Evolutionary conservation across 495 filamentous ascomycete species (phyloP).

Genomic region (Penicillium atrosanguineum): DNA sequence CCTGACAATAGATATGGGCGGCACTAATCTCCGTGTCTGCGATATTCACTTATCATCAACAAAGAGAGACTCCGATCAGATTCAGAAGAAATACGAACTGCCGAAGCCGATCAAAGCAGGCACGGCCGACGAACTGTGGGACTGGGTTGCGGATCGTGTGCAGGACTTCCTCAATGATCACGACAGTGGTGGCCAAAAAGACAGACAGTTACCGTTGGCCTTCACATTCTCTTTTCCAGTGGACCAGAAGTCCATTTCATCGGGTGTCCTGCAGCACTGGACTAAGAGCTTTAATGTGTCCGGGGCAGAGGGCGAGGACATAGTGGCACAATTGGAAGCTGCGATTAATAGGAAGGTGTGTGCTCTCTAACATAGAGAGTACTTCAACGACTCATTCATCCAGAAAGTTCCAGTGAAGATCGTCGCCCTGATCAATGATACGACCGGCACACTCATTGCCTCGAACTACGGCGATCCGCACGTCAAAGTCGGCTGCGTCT

Average conservation of each 20-base stretch:
- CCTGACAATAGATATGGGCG: constrained; percentile 91
- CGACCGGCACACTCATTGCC: constrained; percentile 89
- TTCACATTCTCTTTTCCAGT: constrained; percentile 97
- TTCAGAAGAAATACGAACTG: constrained; percentile 88
- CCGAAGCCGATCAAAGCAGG: constrained; percentile 84
- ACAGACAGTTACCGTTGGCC: constrained; percentile 65
- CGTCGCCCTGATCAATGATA: constrained; percentile 90
- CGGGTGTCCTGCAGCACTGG: constrained; percentile 89
- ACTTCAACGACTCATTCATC: background rate
- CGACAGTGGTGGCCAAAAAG: constrained; percentile 53
- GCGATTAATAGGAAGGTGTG: constrained; percentile 68
- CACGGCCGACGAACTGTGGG: constrained; percentile 79
- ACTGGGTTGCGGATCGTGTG: constrained; percentile 86
- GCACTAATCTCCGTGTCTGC: constrained; percentile 91
- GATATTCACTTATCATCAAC: constrained; percentile 77
- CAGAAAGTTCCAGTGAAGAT: constrained; percentile 81
- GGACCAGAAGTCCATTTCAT: constrained; percentile 81
- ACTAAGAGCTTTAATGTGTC: constrained; percentile 93
- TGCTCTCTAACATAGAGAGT: background rate
- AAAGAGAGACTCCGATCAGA: constrained; percentile 87
- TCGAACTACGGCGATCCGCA: constrained; percentile 82
- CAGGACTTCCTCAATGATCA: constrained; percentile 82
- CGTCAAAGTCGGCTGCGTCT: constrained; percentile 90
- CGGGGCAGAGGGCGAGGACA: constrained; percentile 86
- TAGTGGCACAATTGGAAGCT: constrained; percentile 82